Base-by-base conservation (phyloP, 139 green algal genomes). In the Pseudopediastrum boryanum region DNA sequence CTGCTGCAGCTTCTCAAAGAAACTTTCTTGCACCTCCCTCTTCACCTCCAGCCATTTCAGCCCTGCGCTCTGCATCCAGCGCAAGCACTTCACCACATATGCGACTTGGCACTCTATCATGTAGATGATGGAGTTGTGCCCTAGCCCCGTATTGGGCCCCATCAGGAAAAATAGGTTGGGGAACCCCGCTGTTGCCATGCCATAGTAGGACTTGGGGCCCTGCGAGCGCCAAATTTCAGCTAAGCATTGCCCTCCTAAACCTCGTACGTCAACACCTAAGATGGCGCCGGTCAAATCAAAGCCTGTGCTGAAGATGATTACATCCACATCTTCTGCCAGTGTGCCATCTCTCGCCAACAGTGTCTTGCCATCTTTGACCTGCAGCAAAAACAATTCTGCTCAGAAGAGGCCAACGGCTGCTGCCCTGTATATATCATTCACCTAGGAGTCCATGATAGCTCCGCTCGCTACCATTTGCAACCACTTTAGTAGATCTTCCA, bases 91-190 rank as follows among this genome's bases (percentile, higher is more conserved):
- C 27, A 69, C 25, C 13, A 65, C 63, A 2, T 16, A 10, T 19
- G 38, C 33, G 3, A 76, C 68, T 2, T 12, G 39, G 9, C 71
- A 78, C 54, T 78, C 71, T 16, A 44, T 35, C 71, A 78, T 78
- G 54, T 36, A 78, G 3, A 78, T 41, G 10, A 78, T 70, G 2
- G 38, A 59, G 71, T 70, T 78, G 54, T 69, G 51, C n/a, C 71
- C 71, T 21, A 78, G 41, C 12, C 64, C 64, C 6, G 46, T 76
- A 48, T 76, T 78, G 0, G 71, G 71, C 36, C 71, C 71, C 0
- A 31, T 36, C 4, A 78, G 33, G 6, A 64, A 50, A 29, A 78
- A 78, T 31, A 78, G 23, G n/a, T 78, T 78, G 9, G 71, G 71
- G 4, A 78, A 78, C 41, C 54, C 54, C 10, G 54, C 8, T 25